Conservation (phyloP, 495 filamentous ascomycete genomes). For the Penicillium malachiteum region DNA sequence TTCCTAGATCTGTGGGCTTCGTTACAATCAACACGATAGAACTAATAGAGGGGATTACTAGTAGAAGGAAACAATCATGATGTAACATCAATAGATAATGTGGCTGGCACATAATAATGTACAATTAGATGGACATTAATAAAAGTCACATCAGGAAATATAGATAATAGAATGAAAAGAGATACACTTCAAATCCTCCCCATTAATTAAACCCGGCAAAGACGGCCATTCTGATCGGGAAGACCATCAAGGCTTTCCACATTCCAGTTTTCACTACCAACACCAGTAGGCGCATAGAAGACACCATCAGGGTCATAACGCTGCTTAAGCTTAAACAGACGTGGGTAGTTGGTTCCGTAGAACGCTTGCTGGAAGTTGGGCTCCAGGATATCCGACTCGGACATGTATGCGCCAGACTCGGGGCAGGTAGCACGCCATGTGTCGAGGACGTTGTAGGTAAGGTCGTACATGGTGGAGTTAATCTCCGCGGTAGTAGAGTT, state of each 20-base stretch:
- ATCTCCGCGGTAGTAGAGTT: slow-evolving; percentile 22
- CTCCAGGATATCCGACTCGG: slow-evolving; percentile 55
- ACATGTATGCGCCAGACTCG: slow-evolving; percentile 36
- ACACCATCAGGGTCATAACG: slow-evolving; percentile 53
- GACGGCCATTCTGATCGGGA: slow-evolving; percentile 35
- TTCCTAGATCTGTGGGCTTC: too few relatives aligned
- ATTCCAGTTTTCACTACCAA: slow-evolving; percentile 54
- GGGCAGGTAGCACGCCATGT: slow-evolving; percentile 49
- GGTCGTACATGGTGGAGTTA: slow-evolving; percentile 16
- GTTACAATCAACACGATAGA: too few relatives aligned
- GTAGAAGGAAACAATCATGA: too few relatives aligned
- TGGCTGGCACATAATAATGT: too few relatives aligned
- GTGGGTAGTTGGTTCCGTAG: slow-evolving; percentile 56
- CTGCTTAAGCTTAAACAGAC: slow-evolving; percentile 51
- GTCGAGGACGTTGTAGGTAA: slow-evolving; percentile 44
- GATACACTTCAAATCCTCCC: too few relatives aligned
- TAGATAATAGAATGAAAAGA: too few relatives aligned
- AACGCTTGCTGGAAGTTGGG: slow-evolving; percentile 63
- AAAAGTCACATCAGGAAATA: too few relatives aligned
- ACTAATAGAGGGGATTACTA: too few relatives aligned
- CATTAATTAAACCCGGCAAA: slow-evolving; percentile 27
- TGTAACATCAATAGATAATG: too few relatives aligned
- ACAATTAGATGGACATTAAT: too few relatives aligned
- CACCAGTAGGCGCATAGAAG: slow-evolving; percentile 55
- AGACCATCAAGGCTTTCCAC: slow-evolving; percentile 30